Base-by-base conservation (phyloP, 139 green algal species). In the Yamagishiella unicocca region DNA sequence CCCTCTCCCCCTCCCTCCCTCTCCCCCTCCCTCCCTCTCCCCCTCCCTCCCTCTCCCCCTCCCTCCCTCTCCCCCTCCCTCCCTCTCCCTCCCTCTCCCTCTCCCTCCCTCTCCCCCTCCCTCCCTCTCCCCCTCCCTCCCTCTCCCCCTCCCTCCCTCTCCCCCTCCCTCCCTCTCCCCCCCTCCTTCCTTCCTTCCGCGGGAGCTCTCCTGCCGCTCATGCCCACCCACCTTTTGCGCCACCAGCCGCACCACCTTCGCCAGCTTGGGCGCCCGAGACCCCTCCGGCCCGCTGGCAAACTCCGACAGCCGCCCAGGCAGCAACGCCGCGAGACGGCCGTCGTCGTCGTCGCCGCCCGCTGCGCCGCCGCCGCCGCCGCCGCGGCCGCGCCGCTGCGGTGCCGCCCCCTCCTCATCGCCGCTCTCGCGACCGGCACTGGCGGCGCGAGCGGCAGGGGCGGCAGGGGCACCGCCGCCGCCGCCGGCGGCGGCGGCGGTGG, bases 171-270 rank as follows among this genome's bases (percentile, higher is more conserved):
- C n/a, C n/a, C n/a, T n/a, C n/a, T n/a, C 55, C 12, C 12, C 55
- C 14, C 10, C 55, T 24, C 55, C 55, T 8, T 31, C 6, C 33
- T 35, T 9, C 37, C 66, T 14, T 25, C n/a, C 31, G n/a, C n/a
- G n/a, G n/a, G n/a, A n/a, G n/a, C n/a, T n/a, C n/a, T n/a, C n/a
- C n/a, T n/a, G n/a, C n/a, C n/a, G 14, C 43, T 24, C 45, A 29
- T 25, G 50, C 6, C 80, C 33, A 6, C 67, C 3, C 53, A 87
- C 82, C 82, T 81, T 76, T 37, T 80, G 27, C 33, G 66, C 67
- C 31, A 87, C 33, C 50, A 81, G 25, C 27, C 58, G 43, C 6
- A 74, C 58, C 24, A 74, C 78, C 25, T 25, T 43, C 2, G 37
- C 54, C 58, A 83, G 76, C 54, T 40, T 25, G 35, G 76, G 76